Conservation (phyloP, 2,329 filamentous ascomycete genomes). For the Acrodontium crateriforme region DNA sequence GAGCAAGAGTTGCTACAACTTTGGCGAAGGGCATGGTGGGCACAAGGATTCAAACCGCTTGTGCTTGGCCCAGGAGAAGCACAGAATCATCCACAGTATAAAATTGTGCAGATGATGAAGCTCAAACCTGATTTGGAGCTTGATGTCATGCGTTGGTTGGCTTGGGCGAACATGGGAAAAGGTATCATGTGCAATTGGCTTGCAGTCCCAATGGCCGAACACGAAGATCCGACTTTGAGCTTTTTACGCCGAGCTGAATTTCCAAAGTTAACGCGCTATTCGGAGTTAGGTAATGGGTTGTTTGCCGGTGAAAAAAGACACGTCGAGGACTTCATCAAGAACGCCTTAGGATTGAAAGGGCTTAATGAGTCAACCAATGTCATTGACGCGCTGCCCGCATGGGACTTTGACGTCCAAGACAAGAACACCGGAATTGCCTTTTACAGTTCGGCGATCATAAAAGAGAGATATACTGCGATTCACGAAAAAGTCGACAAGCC, state of each 20-base stretch:
- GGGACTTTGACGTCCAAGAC: constrained; percentile 51
- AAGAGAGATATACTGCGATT: constrained; percentile 53
- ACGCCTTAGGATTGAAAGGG: constrained; percentile 29
- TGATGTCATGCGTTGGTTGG: constrained; percentile 74
- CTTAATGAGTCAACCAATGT: constrained; percentile 51
- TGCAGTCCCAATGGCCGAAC: constrained; percentile 70
- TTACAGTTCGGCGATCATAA: constrained; percentile 53
- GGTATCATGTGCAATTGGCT: constrained; percentile 68
- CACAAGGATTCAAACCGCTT: constrained; percentile 75
- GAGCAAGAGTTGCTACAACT: constrained; percentile 68
- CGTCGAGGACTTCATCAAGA: constrained; percentile 29
- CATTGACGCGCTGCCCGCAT: constrained; percentile 44
- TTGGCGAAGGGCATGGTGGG: constrained; percentile 93
- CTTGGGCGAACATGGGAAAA: constrained; percentile 81
- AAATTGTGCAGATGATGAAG: constrained; percentile 50
- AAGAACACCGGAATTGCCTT: constrained; percentile 58
- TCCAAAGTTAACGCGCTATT: constrained; percentile 58
- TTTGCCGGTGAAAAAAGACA: constrained; percentile 53
- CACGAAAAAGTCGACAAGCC: constrained; percentile 44
- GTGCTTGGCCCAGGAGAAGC: constrained; percentile 71
- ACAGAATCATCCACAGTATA: constrained; percentile 67
- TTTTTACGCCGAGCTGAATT: constrained; percentile 66
- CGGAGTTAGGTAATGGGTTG: constrained; percentile 55
- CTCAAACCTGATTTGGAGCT: constrained; percentile 48
- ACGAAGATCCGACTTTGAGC: constrained; percentile 56